These are phyloP conservation scores for Fusarium fujikuroi DNA, from an alignment of 2,329 filamentous ascomycete species.

Conservation along the genomic window DNA sequence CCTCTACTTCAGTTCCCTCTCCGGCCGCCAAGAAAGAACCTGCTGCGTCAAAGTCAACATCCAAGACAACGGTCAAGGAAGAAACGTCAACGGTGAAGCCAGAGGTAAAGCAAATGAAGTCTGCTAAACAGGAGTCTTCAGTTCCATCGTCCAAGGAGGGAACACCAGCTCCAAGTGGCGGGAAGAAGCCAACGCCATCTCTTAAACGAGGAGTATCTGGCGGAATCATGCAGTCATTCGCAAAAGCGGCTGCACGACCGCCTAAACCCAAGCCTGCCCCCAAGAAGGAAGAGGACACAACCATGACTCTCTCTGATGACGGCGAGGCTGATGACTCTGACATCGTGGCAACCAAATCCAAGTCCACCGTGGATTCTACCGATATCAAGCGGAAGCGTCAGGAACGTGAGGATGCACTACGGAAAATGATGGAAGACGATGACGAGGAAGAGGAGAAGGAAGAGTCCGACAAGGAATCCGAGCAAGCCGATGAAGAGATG, in stretches of 20 bases:
- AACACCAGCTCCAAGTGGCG: constrained; percentile 41
- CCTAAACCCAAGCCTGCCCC: constrained; percentile 61
- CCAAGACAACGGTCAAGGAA: constrained; percentile 41
- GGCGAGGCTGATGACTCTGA: constrained; percentile 55
- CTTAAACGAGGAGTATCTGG: constrained; percentile 68
- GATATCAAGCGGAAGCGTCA: constrained; percentile 47
- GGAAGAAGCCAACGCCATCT: constrained; percentile 51
- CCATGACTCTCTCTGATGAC: constrained; percentile 52
- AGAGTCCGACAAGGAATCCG: constrained; percentile 51
- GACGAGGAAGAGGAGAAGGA: constrained; percentile 67
- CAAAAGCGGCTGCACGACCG: constrained; percentile 63
- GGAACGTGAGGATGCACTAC: constrained; percentile 53
- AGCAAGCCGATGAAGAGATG: constrained; percentile 53
- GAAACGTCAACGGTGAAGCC: constrained; percentile 20
- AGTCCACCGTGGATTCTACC: constrained; percentile 39
- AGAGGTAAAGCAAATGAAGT: constrained; percentile 23
- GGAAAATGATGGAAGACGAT: constrained; percentile 67
- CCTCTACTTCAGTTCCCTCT: constrained; percentile 42
- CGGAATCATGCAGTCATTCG: constrained; percentile 82
- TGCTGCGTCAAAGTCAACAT: constrained; percentile 15
- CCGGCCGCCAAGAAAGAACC: constrained; percentile 33
- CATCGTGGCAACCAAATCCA: constrained; percentile 42
- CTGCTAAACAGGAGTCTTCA: constrained; percentile 47
- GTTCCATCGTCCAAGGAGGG: constrained; percentile 39
- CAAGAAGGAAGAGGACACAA: constrained; percentile 48